Evolutionary conservation across 164 flowering plant genomes (phyloP).

Genomic region (Liriodendron chinense): DNA sequence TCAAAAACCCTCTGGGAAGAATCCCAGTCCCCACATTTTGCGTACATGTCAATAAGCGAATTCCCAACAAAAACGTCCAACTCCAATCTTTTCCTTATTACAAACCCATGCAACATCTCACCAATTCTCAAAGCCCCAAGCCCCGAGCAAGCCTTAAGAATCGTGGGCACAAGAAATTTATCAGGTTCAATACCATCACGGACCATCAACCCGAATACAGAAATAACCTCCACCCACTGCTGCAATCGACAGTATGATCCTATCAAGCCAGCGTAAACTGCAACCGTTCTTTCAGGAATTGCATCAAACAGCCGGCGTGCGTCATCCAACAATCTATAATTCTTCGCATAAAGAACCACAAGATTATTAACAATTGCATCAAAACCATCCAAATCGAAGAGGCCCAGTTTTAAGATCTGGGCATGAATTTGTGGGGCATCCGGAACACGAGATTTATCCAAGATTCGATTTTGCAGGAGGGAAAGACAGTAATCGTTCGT

Average conservation of each 20-base stretch:
- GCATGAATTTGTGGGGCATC: conserved; percentile 37
- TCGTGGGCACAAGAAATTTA: conserved; percentile 42
- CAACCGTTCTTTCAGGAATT: conserved; percentile 26
- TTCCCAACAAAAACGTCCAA: conserved; percentile 41
- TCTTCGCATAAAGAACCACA: conserved; percentile 22
- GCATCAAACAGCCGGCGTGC: conserved; percentile 40
- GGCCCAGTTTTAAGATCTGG: conserved; percentile 28
- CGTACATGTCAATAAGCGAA: conserved; percentile 48
- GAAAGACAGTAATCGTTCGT: conserved; percentile 18
- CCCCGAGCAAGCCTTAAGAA: conserved; percentile 47
- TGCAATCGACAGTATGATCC: conserved; percentile 30
- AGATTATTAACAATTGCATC: conserved; percentile 23
- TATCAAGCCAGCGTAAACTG: conserved; percentile 38
- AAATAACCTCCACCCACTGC: conserved; percentile 35
- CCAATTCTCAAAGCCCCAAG: conserved; percentile 23
- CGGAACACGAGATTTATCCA: conserved; percentile 1
- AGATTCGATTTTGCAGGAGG: conserved; percentile 8
- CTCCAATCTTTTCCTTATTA: conserved; percentile 28
- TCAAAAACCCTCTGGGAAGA: conserved; percentile 35
- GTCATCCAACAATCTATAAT: conserved; percentile 19
- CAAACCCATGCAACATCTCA: conserved; percentile 47
- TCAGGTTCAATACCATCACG: conserved; percentile 41
- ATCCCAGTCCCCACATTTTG: conserved; percentile 37
- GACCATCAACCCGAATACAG: conserved; percentile 36
- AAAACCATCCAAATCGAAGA: conserved; percentile 13